Percentiles rank a stretch among this genome's conserved stretches.
Evolutionary conservation across 345 rosid genomes (phyloP).

Genomic region (Clausena lansium): DNA sequence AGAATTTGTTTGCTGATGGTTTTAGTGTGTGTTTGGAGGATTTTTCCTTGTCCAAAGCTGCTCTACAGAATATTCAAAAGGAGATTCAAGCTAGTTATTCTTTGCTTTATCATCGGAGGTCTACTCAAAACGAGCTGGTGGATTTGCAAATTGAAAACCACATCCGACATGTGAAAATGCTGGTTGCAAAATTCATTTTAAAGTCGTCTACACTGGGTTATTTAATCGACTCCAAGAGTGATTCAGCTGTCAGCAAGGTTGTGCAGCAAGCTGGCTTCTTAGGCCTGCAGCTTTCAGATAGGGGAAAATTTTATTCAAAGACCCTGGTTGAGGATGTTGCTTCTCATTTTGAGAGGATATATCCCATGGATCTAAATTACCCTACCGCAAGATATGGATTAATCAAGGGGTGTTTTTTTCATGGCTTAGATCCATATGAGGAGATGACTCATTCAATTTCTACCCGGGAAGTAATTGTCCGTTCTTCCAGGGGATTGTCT

Average conservation of each 20-base stretch:
- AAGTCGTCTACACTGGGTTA: slow-evolving; percentile 62
- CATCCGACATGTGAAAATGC: slow-evolving; percentile 48
- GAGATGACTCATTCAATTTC: slow-evolving; percentile 84
- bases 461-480: slow-evolving; percentile 81
- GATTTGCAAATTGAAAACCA: slow-evolving; percentile 71
- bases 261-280: slow-evolving; percentile 87
- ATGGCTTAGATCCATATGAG: slow-evolving; percentile 91
- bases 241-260: slow-evolving; percentile 62
- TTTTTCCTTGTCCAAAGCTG: slow-evolving; percentile 51
- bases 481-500: slow-evolving; percentile 84
- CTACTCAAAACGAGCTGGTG: slow-evolving; percentile 56
- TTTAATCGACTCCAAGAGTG: slow-evolving; percentile 77
- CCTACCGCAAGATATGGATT: slow-evolving; percentile 77
- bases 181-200: slow-evolving; percentile 50
- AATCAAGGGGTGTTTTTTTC: slow-evolving; percentile 67
- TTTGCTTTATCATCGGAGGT: slow-evolving; percentile 52
- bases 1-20: slow-evolving; percentile 58
- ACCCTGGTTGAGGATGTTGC: slow-evolving; percentile 76
- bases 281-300: slow-evolving; percentile 84
- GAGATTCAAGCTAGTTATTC: slow-evolving; percentile 46
- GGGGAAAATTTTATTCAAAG: slow-evolving; percentile 78
- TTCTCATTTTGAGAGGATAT: slow-evolving; percentile 50
- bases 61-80: slow-evolving; percentile 34
- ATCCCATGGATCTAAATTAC: slow-evolving; percentile 48
- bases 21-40: slow-evolving; percentile 72